Percentiles rank a stretch among this genome's conserved stretches.
Evolutionary conservation across 2,329 filamentous ascomycete genomes (phyloP).

Genomic region (Colletotrichum musicola): DNA sequence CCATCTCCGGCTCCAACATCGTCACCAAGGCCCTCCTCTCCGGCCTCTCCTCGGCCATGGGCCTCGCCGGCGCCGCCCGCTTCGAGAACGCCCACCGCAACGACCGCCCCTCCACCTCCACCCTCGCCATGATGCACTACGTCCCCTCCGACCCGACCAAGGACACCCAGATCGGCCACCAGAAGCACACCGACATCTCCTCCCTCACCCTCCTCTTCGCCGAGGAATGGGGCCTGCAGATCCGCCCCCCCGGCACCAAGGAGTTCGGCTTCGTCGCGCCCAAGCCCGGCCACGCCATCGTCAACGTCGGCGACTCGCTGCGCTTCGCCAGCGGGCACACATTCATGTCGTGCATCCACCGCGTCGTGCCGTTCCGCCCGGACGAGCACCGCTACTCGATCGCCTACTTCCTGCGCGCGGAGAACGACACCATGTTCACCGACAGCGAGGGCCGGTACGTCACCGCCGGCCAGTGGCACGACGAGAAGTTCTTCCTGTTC

Average conservation of each 20-base stretch:
- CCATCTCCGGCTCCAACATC: slow-evolving; percentile 63
- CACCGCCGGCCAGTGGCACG: slow-evolving; percentile 67
- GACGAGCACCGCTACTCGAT: slow-evolving; percentile 63
- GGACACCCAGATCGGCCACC: slow-evolving; percentile 62
- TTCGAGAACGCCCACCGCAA: slow-evolving; percentile 66
- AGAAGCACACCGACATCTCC: slow-evolving; percentile 70
- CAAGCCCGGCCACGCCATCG: slow-evolving; percentile 63
- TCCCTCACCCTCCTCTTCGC: slow-evolving; percentile 67
- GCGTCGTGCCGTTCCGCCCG: slow-evolving; percentile 65
- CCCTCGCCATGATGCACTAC: slow-evolving; percentile 69
- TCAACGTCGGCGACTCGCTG: slow-evolving; percentile 71
- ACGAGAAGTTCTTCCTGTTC: slow-evolving; percentile 56
- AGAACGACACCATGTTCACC: slow-evolving; percentile 67
- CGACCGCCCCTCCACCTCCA: slow-evolving; percentile 61
- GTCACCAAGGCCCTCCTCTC: slow-evolving; percentile 64
- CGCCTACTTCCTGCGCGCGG: slow-evolving; percentile 69
- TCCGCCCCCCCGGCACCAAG: slow-evolving; percentile 59
- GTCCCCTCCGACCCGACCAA: slow-evolving; percentile 56
- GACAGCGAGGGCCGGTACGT: slow-evolving; percentile 67
- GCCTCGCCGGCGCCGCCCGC: slow-evolving; percentile 57
- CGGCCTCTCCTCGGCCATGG: slow-evolving; percentile 60
- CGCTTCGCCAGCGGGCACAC: slow-evolving; percentile 66
- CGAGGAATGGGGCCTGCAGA: slow-evolving; percentile 69
- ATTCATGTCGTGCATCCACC: slow-evolving; percentile 69
- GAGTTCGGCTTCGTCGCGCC: slow-evolving; percentile 68